Base-by-base conservation (phyloP, 306 rosid genomes). In the Prinsepia uniflora region DNA sequence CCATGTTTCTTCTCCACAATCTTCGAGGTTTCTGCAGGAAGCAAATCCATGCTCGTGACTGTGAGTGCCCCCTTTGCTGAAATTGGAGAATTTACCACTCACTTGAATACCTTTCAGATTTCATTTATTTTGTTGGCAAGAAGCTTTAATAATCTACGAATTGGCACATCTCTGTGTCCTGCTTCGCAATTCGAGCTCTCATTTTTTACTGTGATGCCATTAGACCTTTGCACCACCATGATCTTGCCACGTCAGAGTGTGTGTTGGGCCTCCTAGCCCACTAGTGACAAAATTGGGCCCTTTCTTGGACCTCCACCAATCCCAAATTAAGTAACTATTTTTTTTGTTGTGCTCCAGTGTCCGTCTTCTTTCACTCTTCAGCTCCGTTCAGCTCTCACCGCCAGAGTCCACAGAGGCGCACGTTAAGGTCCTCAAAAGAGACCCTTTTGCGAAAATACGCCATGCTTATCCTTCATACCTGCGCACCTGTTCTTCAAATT, bases 1-100 rank as follows among this genome's bases (percentile, higher is more conserved):
- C 97, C 85, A 24, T 82, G 91, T 72, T 93, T 93, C 91, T 80
- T 84, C 12, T 80, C 79, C 39, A 81, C 81, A 80, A 90, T 82
- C 79, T 77, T 84, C 20, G 93, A 67, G 60, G 67, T 75, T 72
- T 80, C 90, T 1, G 80, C 79, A 9, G 96, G 92, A 78, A 93
- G 92, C 70, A 90, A 86, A 86, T 90, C 90, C 97, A 90, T 90
- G 46, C 4, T 30, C 44, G 52, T 17, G 53, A 5, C 24, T 4
- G 11, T 14, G 6, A 48, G 15, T 48, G 12, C 15, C 53, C 30
- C 15, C 6, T 46, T 14, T 46, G 36, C 36, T 46, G 17, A 9
- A 53, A 34, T 62, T 62, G 67, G 67, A 47, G 41, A 40, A 53
- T 53, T 63, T 63, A 39, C 36, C 39, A 22, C 36, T 22, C 17